Evolutionary conservation across 2,329 filamentous ascomycete species (phyloP), one percentile per base, ranked within the genome.

Genomic region (Fusarium hostae): DNA sequence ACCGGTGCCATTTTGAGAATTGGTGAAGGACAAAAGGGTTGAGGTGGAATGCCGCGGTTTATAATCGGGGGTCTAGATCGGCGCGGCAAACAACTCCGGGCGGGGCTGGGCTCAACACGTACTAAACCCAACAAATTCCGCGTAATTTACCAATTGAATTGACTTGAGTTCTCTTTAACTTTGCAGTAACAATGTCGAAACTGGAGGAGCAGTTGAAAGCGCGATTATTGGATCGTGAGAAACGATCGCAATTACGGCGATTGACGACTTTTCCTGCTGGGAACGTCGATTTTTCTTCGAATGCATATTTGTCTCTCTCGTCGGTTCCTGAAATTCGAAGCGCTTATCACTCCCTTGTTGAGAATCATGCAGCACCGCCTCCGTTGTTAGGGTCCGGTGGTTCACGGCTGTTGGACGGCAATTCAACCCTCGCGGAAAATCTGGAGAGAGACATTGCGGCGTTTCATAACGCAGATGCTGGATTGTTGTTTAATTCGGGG

Each of bases 241-340:
- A 76, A 8, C 78, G 80, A 20, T 79, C 79, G 15, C 82, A 79
- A 57, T 79, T 86, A 11, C 84, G 86, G n/a, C 78, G 77, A 9
- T 77, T 88, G 22, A 86, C 81, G 2, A 78, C 92, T 6, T 88
- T 91, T 6, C 91, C 91, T 0, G 86, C 91, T 2, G 89, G 86
- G 24, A 91, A 89, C 26, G 88, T 90, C 52, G 94, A 97, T 81
- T 92, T 97, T 76, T 91, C 91, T 26, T 95, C 93, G 77, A 91
- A 94, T 79, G 89, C 88, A 60, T 92, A 96, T 78, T 93, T 97
- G 64, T 94, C 94, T 52, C 91, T 95, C 9, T 90, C 93, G 2
- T 78, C 77, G 5, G 78, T 82, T 37, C 76, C 80, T 0, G 78
- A 77, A 18, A 59, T 88, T 11, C 91, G 92, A 80, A 86, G 90